phyloP scores from a whole-genome alignment of 805 yeast genomes.

The Metschnikowia colocasiae region DNA sequence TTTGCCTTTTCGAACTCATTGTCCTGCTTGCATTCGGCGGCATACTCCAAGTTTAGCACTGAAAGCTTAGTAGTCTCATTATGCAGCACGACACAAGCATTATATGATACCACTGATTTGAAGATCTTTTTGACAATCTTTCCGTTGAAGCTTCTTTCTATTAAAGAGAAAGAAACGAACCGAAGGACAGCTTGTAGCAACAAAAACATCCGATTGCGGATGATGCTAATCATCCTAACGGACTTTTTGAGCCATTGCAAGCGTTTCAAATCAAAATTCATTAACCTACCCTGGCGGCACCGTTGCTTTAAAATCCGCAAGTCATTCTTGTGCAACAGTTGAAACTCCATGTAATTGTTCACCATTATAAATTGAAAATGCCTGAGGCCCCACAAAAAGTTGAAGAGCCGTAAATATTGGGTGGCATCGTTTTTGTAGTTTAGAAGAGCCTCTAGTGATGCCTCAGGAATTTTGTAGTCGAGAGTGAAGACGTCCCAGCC shows the following conservation, averaged over 20 bases:
- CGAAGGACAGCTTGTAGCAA: conserved; percentile 40
- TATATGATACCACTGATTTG: conserved; percentile 4
- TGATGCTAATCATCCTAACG: conserved; percentile 32
- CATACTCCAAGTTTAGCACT: conserved; percentile 10
- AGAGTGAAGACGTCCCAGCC: conserved; percentile 95
- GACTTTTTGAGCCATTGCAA: conserved; percentile 29
- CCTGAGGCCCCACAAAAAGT: conserved; percentile 76
- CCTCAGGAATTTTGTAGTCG: conserved; percentile 60
- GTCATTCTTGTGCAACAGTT: conserved; percentile 26
- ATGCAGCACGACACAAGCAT: not conserved
- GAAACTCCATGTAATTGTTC: conserved; percentile 25
- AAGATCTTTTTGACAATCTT: conserved; percentile 24
- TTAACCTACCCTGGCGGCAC: conserved; percentile 8
- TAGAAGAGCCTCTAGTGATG: conserved; percentile 47
- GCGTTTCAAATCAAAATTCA: conserved; percentile 3
- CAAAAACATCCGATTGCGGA: conserved; percentile 37
- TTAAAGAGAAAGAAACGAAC: conserved; percentile 45
- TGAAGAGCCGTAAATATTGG: conserved; percentile 71
- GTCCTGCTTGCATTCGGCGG: not conserved
- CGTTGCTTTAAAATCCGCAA: conserved; percentile 17
- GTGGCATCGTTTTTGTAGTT: conserved; percentile 33
- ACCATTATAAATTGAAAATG: conserved; percentile 55
- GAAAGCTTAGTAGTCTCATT: conserved; percentile 9
- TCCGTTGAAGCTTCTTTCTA: conserved; percentile 37
- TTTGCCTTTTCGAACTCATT: conserved; percentile 1